These are phyloP conservation scores for Chlorella sp. DNA, from an alignment of 139 green algal species.

Conservation along the genomic window DNA sequence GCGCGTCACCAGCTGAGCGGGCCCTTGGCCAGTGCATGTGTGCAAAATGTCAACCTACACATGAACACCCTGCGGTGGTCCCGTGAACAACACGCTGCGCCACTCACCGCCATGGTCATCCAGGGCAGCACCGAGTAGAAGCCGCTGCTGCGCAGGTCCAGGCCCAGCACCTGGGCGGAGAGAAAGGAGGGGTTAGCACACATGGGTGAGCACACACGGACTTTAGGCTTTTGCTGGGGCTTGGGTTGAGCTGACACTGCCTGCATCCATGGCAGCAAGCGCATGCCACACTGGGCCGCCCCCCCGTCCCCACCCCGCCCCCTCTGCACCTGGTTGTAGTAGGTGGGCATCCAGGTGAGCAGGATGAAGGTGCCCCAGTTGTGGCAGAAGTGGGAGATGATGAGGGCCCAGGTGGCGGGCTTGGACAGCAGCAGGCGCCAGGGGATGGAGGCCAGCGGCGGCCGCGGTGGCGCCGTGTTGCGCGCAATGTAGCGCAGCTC, in stretches of 20 bases:
- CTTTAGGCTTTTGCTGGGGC: too few species aligned
- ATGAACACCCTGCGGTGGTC: too few species aligned
- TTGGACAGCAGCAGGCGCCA: constrained; percentile 92
- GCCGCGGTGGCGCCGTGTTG: constrained; percentile 32
- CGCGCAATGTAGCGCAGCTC: constrained; percentile 48
- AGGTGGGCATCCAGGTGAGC: constrained; percentile 99
- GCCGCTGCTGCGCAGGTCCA: constrained; percentile 89
- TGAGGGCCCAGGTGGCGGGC: constrained; percentile 94
- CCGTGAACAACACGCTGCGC: too few species aligned
- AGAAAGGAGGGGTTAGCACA: neutral
- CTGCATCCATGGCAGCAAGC: too few species aligned
- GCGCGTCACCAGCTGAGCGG: too few species aligned
- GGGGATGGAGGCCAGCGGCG: constrained; percentile 69
- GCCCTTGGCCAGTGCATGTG: too few species aligned
- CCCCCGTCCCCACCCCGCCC: neutral
- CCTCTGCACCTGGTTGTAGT: constrained; percentile 88
- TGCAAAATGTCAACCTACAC: too few species aligned
- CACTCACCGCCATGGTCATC: constrained; percentile 87
- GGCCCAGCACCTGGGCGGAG: constrained; percentile 79
- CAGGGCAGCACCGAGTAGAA: constrained; percentile 95
- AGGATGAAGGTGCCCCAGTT: constrained; percentile 99
- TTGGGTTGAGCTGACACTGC: too few species aligned
- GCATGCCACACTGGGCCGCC: too few species aligned
- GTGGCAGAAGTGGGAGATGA: constrained; percentile 97
- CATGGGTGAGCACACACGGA: too few species aligned